Evolutionary conservation across 2,329 filamentous ascomycete genomes (phyloP).

Genomic region (Aspergillus luchuensis): DNA sequence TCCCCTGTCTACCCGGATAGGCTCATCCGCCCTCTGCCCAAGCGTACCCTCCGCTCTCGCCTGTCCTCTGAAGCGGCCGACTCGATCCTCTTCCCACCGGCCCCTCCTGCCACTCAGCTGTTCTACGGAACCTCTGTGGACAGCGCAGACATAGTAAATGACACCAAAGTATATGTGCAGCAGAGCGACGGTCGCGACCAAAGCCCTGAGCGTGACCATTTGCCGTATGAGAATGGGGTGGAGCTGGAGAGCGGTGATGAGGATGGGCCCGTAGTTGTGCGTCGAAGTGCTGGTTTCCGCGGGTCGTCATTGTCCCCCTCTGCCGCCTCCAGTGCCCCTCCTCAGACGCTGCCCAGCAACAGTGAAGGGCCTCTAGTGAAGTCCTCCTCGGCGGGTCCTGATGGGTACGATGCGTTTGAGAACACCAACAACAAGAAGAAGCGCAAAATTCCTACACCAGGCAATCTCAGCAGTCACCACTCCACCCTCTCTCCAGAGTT

Average conservation of each 20-base stretch:
- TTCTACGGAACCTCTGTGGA: conserved; percentile 72
- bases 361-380: conserved; percentile 40
- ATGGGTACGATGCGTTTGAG: conserved; percentile 96
- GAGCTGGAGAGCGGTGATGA: conserved; percentile 66
- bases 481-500: conserved; percentile 64
- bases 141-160: conserved; percentile 54
- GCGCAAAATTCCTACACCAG: conserved; percentile 90
- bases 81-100: conserved; percentile 78
- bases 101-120: conserved; percentile 69
- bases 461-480: conserved; percentile 65
- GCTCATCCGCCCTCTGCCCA: conserved; percentile 89
- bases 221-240: conserved; percentile 57
- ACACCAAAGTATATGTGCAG: conserved; percentile 49
- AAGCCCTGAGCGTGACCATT: conserved; percentile 44
- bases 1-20: conserved; percentile 84
- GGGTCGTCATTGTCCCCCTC: conserved; percentile 40
- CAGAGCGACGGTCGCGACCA: conserved; percentile 47
- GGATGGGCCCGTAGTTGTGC: conserved; percentile 48
- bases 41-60: conserved; percentile 81
- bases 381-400: conserved; percentile 70
- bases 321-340: conserved; percentile 30
- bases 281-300: conserved; percentile 45
- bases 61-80: conserved; percentile 82
- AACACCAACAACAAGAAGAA: conserved; percentile 99
- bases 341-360: conserved; percentile 30